A percentile compares a stretch with the other conserved stretches of the same genome.
These are phyloP conservation scores for Microstroma glucosiphilum DNA, from an alignment of 1,284 basidiomycete genomes.

Conservation along the genomic window DNA sequence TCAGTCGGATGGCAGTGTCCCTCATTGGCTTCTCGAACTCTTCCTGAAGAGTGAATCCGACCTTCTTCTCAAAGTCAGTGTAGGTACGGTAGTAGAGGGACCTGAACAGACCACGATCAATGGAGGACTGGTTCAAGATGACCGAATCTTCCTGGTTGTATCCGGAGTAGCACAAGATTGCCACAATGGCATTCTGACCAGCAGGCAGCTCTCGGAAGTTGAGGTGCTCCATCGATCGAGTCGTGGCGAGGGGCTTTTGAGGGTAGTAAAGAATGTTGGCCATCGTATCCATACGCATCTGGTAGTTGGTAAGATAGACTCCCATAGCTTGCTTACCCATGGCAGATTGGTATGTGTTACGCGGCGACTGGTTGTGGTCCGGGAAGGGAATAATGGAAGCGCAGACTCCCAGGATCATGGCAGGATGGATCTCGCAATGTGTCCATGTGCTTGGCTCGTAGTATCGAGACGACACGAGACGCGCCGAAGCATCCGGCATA, in stretches of 20 bases:
- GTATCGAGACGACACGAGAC: slow-evolving; percentile 58
- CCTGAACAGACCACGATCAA: slow-evolving; percentile 95
- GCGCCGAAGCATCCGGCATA: slow-evolving; percentile 74
- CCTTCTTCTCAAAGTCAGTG: slow-evolving; percentile 94
- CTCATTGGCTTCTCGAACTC: slow-evolving; percentile 95
- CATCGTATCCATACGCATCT: slow-evolving; percentile 63
- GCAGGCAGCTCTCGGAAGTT: slow-evolving; percentile 96
- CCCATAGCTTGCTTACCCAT: slow-evolving; percentile 99
- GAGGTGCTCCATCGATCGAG: slow-evolving; percentile 96
- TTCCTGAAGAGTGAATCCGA: slow-evolving; percentile 72
- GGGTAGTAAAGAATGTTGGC: slow-evolving; percentile 95
- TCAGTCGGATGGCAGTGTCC: slow-evolving; percentile 89
- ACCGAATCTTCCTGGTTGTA: slow-evolving; percentile 99
- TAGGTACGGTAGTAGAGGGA: slow-evolving; percentile 98
- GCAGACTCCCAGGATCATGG: slow-evolving; percentile 97
- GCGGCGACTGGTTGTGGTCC: slow-evolving; percentile 98
- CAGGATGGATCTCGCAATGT: slow-evolving; percentile 98
- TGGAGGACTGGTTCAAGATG: slow-evolving; percentile 99
- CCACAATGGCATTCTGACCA: slow-evolving; percentile 96
- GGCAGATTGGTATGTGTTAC: slow-evolving; percentile 98
- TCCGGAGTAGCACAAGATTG: slow-evolving; percentile 95
- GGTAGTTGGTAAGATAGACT: slow-evolving; percentile 93
- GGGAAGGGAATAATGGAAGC: slow-evolving; percentile 99
- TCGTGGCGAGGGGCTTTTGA: slow-evolving; percentile 96
- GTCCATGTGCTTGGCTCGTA: slow-evolving; percentile 65